phyloP scores from a whole-genome alignment of 352 stramenopile genomes.

The Globisporangium abappressorium region DNA sequence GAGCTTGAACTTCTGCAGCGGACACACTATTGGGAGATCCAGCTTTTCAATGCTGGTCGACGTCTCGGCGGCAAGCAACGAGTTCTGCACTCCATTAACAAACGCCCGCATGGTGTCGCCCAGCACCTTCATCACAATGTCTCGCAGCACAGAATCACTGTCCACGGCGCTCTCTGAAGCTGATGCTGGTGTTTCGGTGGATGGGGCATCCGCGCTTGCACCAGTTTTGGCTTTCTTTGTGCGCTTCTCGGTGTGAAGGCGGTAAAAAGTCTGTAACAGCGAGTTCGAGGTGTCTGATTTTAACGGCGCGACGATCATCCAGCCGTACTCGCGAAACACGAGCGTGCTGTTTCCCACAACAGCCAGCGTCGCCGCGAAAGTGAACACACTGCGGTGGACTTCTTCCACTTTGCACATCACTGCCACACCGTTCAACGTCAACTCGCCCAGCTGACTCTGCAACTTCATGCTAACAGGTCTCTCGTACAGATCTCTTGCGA shows the following conservation, averaged over 20 bases:
- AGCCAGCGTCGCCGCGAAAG: slow-evolving; percentile 14
- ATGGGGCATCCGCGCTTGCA: background rate
- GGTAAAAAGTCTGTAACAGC: slow-evolving; percentile 13
- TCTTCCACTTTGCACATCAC: slow-evolving; percentile 13
- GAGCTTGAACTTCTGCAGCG: slow-evolving; percentile 6
- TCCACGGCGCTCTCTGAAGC: background rate
- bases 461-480: slow-evolving; percentile 1
- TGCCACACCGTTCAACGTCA: slow-evolving; percentile 9
- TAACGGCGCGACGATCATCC: slow-evolving; percentile 12
- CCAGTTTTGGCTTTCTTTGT: background rate
- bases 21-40: background rate
- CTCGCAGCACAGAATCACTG: background rate
- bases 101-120: slow-evolving; percentile 13
- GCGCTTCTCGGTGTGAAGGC: slow-evolving; percentile 13
- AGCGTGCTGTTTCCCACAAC: background rate
- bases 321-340: slow-evolving; percentile 14
- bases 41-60: background rate
- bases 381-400: slow-evolving; percentile 13
- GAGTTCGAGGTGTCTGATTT: background rate
- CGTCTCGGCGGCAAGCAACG: background rate
- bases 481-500: background rate
- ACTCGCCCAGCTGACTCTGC: background rate
- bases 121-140: slow-evolving; percentile 8
- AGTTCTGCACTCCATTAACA: slow-evolving; percentile 6
- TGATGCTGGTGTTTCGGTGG: background rate